Conservation (phyloP, 2,329 filamentous ascomycete genomes). For the Phaeosphaeria sp. region DNA sequence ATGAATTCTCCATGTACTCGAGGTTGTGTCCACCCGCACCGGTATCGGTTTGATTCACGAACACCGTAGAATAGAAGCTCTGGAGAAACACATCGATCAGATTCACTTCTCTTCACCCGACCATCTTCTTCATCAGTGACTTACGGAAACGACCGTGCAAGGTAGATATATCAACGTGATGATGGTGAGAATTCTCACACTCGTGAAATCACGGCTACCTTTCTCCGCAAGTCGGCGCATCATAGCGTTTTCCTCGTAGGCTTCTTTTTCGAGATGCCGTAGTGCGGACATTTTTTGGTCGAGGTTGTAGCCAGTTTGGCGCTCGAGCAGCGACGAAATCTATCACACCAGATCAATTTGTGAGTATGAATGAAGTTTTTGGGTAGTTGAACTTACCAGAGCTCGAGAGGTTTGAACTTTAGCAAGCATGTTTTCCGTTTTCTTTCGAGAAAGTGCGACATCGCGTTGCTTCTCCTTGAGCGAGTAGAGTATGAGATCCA, state of each 20-base stretch:
- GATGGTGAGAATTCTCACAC: conserved; percentile 30
- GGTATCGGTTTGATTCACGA: conserved; percentile 22
- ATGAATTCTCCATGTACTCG: conserved; percentile 23
- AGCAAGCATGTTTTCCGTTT: not conserved
- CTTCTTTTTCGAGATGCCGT: conserved; percentile 22
- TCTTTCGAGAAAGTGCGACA: not conserved
- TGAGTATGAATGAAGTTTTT: not conserved
- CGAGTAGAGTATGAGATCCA: not conserved
- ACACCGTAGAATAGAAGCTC: conserved; percentile 36
- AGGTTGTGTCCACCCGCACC: conserved; percentile 10
- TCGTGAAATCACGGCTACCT: conserved; percentile 26
- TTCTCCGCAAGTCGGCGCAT: conserved; percentile 32
- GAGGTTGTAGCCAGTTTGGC: conserved; percentile 23
- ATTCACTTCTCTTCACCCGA: no score
- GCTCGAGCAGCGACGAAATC: conserved; percentile 28
- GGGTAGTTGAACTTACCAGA: not conserved
- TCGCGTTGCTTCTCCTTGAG: not conserved
- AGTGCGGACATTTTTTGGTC: conserved; percentile 27
- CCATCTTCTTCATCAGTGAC: conserved; percentile 1
- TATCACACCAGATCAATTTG: not conserved
- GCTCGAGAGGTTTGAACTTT: not conserved
- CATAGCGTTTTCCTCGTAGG: conserved; percentile 21
- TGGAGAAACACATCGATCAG: no score
- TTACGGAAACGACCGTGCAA: conserved; percentile 32
- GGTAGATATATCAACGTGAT: conserved; percentile 35